Conservation (phyloP, 2,329 filamentous ascomycete genomes). For the Septoria petroselini region DNA sequence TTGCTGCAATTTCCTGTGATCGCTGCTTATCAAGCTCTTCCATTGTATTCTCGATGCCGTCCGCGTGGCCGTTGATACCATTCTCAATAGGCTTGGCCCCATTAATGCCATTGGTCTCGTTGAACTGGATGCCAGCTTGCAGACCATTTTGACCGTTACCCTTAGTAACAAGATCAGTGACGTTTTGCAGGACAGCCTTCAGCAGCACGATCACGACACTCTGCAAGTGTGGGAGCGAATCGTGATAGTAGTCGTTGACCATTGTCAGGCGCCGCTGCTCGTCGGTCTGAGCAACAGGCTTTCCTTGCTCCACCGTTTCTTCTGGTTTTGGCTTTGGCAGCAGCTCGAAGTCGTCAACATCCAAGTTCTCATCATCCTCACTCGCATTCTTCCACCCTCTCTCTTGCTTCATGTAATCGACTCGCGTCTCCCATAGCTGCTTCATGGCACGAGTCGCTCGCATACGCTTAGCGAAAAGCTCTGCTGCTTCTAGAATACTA, state of each 20-base stretch:
- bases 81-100: conserved; percentile 41
- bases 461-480: conserved; percentile 84
- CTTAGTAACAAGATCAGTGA: conserved; percentile 75
- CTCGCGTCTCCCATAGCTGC: conserved; percentile 91
- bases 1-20: conserved; percentile 80
- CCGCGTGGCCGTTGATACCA: conserved; percentile 31
- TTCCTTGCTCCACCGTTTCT: conserved; percentile 35
- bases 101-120: conserved; percentile 32
- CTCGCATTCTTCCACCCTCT: conserved; percentile 72
- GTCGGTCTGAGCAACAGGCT: conserved; percentile 27
- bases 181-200: conserved; percentile 81
- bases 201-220: conserved; percentile 90
- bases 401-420: conserved; percentile 87
- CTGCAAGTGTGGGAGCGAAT: conserved; percentile 79
- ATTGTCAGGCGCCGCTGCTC: conserved; percentile 41
- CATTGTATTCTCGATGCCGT: conserved; percentile 35
- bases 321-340: conserved; percentile 30
- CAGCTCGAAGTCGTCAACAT: conserved; percentile 38
- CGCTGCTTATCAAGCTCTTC: conserved; percentile 82
- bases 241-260: conserved; percentile 77
- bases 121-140: conserved; percentile 48
- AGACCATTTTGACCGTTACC: conserved; percentile 48
- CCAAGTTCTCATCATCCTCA: conserved; percentile 29
- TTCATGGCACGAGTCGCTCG: conserved; percentile 87
- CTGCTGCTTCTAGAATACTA: conserved; percentile 91